Base-by-base conservation (phyloP, 106 monocot species). In the Apostasia shenzhenica region DNA sequence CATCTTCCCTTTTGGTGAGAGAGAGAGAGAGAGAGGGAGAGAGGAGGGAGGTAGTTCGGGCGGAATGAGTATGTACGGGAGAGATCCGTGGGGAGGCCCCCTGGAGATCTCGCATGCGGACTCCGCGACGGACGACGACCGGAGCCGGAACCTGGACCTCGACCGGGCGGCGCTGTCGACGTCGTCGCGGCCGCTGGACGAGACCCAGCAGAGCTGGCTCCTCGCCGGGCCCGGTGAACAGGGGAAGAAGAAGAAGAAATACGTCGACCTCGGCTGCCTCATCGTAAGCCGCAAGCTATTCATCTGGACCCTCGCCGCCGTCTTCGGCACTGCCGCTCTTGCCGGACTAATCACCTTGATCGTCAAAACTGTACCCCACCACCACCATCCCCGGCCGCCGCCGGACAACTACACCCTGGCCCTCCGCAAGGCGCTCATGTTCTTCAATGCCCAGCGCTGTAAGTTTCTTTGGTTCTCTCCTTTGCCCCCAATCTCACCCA, bases 171-270 rank as follows among this genome's bases (percentile, higher is more conserved):
- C 94, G 52, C 78, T 91, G 67, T 84, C 75, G 53, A 53, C 59
- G 38, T 49, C 59, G 45, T 68, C 87, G 11, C 76, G 82, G 67
- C 85, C 76, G 67, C 86, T 95, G 40, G 91, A 95, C 81, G 95
- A 95, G 86, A 95, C 91, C 40, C 95, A 95, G 79, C 95, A 95
- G 74, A 91, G 91, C 86, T 95, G 95, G 95, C 88, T 95, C 9
- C 88, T 95, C 13, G 90, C 94, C 13, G 88, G 83, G n/a, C 95
- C 95, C 12, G 88, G 88, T 0, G 95, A 95, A 66, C 66, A 87
- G 81, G 90, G 81, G 10, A 77, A 67, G 70, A 82, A 82, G 85
- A 91, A 85, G 80, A 95, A 91, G 85, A 95, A 91, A 76, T 95
- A 95, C 70, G 88, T 95, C 38, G 95, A 95, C 70, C 83, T 95